Conservation (phyloP, 1,284 basidiomycete species). For the Sanghuangporus weigelae region DNA sequence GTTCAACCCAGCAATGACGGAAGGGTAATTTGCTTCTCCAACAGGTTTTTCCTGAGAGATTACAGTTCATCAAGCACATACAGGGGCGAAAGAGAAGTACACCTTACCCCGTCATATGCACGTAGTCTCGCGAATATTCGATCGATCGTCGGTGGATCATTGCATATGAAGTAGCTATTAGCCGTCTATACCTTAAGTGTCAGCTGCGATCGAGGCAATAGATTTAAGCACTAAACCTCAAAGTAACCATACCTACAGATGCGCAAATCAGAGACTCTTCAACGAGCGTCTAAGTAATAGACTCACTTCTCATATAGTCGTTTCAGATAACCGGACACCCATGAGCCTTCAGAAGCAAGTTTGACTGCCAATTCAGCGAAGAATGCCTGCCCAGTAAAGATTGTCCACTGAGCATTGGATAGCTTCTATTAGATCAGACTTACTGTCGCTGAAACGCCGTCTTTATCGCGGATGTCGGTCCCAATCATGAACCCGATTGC, state of each 20-base stretch:
- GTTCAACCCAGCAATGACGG: constrained; percentile 50
- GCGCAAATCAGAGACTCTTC: not conserved
- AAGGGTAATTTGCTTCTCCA: constrained; percentile 46
- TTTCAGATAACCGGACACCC: constrained; percentile 51
- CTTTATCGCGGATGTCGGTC: constrained; percentile 72
- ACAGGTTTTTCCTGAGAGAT: constrained; percentile 19
- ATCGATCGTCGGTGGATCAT: constrained; percentile 55
- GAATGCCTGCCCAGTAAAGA: constrained; percentile 36
- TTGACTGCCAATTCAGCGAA: constrained; percentile 63
- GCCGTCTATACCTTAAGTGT: constrained; percentile 46
- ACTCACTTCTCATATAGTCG: constrained; percentile 48
- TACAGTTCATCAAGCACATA: not conserved
- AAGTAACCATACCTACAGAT: constrained; percentile 46
- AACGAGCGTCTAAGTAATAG: not conserved
- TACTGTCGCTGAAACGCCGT: constrained; percentile 75
- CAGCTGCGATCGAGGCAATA: not conserved
- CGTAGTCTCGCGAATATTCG: constrained; percentile 64
- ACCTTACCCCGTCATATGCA: constrained; percentile 41
- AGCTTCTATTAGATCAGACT: constrained; percentile 17
- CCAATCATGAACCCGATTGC: constrained; percentile 87
- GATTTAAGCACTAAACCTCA: constrained; percentile 37
- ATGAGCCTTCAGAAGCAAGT: constrained; percentile 46
- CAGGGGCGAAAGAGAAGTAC: not conserved
- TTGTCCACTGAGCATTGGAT: not conserved
- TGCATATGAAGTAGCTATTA: constrained; percentile 79